Base-by-base conservation (phyloP, 1,284 basidiomycete species). In the Hortiboletus rubellus region DNA sequence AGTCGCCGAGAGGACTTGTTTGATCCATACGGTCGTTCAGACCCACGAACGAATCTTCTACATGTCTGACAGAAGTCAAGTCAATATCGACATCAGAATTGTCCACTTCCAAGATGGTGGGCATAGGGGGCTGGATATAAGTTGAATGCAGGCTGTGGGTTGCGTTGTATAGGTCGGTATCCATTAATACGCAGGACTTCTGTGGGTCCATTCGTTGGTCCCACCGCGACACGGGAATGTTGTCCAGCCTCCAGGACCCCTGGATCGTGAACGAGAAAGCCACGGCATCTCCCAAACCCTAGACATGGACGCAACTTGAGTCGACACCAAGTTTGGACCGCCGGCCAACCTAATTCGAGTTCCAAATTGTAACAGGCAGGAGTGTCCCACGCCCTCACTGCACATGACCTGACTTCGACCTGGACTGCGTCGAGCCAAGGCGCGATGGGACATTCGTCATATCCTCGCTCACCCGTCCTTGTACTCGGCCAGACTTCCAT, bases 391-490 rank as follows among this genome's bases (percentile, higher is more conserved):
- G 33, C 12, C 22, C 22, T 22, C 22, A 22, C 22, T 22, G 22
- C 22, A 22, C 22, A 22, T 22, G 22, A 22, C 22, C 22, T 10
- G 37, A 38, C 17, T 8, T 34, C 7, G 33, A 40, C 17, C 24
- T 46, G 33, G 22, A 36, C 34, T 54, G 22, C 36, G 41, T 22
- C 30, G 30, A 31, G 36, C 17, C 3, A 44, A 50, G 24, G 7
- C 50, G 40, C 24, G 58, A 72, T 72, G 72, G 52, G 52, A 14
- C 60, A 52, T 42, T 47, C 72, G 17, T 75, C 76, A 37, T 83
- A 85, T 75, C 82, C 84, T 58, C 82, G 82, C 54, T 87, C 87
- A 15, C 79, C 77, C 42, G 75, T 89, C 22, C 79, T 94, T 30
- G 74, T 92, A 8, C 76, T 89, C 22, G 85, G 85, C 7, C 68